phyloP scores from a whole-genome alignment of 148 eudicot species.

The Arbutus unedo region DNA sequence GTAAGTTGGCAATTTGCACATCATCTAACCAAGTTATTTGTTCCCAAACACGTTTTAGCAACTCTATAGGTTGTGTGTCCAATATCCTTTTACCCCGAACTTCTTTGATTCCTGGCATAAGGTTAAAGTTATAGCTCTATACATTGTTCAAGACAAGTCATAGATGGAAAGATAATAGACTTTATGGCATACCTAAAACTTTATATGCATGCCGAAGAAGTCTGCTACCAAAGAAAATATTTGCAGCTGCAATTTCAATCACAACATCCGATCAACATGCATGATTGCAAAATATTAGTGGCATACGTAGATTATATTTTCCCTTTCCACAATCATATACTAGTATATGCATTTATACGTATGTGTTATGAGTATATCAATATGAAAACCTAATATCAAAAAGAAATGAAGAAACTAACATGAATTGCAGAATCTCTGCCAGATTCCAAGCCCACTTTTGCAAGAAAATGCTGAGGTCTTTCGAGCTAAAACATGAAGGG shows the following conservation, averaged over 20 bases:
- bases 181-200: background rate
- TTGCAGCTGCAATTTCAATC: conserved; percentile 8
- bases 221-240: background rate
- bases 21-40: conserved; percentile 17
- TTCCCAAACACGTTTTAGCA: conserved; percentile 17
- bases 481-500: conserved; percentile 41
- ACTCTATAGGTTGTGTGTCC: conserved; percentile 3
- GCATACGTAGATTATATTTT: background rate
- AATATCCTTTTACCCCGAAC: background rate
- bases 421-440: conserved; percentile 9
- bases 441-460: conserved; percentile 11
- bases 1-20: conserved; percentile 10
- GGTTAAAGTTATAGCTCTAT: no score
- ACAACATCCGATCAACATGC: background rate
- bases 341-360: no score
- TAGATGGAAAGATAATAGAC: no score
- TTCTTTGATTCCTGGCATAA: background rate
- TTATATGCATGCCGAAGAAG: background rate
- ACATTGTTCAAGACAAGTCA: no score
- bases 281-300: background rate
- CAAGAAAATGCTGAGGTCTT: conserved; percentile 25
- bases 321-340: background rate
- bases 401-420: conserved; percentile 8
- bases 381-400: background rate
- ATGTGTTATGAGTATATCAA: background rate